phyloP scores from a whole-genome alignment of 2,329 filamentous ascomycete species.

The Monosporascus ibericus region DNA sequence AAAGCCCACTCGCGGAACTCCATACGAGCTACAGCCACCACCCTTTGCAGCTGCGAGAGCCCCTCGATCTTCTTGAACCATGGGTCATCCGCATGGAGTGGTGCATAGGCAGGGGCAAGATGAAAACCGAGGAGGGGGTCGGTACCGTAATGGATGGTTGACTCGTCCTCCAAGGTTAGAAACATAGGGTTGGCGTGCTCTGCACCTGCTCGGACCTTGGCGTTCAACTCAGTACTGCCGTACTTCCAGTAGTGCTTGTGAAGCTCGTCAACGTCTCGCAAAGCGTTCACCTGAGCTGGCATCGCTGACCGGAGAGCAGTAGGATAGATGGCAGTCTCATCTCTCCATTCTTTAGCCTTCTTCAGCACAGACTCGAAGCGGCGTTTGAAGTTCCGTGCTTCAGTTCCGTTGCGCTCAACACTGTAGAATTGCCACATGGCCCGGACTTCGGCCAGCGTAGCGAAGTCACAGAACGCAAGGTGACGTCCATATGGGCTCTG shows the following conservation, averaged over 20 bases:
- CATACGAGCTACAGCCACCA: conserved; percentile 28
- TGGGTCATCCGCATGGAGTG: conserved; percentile 20
- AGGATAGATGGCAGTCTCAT: conserved; percentile 6
- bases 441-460: conserved; percentile 36
- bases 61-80: background rate
- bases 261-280: conserved; percentile 14
- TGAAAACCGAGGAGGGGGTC: conserved; percentile 52
- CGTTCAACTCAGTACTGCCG: conserved; percentile 18
- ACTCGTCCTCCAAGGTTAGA: conserved; percentile 25
- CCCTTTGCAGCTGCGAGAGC: conserved; percentile 28
- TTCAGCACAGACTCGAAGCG: conserved; percentile 3
- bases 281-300: conserved; percentile 24
- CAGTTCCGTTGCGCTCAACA: conserved; percentile 1
- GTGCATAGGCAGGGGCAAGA: conserved; percentile 38
- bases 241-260: conserved; percentile 29
- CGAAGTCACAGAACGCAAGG: conserved; percentile 42
- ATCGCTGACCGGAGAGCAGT: conserved; percentile 30
- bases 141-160: conserved; percentile 39
- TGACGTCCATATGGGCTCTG: conserved; percentile 33
- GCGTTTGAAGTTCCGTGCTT: conserved; percentile 1
- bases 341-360: background rate
- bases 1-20: conserved; percentile 42
- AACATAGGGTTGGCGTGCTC: conserved; percentile 39
- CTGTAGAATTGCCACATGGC: conserved; percentile 34
- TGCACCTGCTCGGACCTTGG: conserved; percentile 3